Evolutionary conservation across 2,329 filamentous ascomycete genomes (phyloP).

Genomic region (Aspergillus novofumigatus): DNA sequence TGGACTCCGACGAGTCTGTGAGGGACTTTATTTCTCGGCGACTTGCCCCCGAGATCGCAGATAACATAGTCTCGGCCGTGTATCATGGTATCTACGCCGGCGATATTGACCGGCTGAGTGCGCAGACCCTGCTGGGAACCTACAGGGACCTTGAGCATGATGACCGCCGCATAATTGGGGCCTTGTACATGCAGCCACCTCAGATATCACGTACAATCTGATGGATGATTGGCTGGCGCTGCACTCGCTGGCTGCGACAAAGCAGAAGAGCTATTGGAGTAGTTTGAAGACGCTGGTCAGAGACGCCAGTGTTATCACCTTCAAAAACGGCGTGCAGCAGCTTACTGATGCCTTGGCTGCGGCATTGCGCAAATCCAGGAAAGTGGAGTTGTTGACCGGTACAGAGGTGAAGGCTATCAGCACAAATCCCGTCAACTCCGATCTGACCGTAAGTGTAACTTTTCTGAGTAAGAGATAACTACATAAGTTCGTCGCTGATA

Average conservation of each 20-base stretch:
- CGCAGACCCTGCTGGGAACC: slow-evolving; percentile 57
- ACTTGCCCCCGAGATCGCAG: slow-evolving; percentile 53
- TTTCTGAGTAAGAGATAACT: not conserved
- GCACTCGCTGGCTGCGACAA: slow-evolving; percentile 10
- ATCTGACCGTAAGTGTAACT: slow-evolving; percentile 21
- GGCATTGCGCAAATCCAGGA: slow-evolving; percentile 49
- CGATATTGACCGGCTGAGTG: slow-evolving; percentile 76
- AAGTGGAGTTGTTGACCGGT: slow-evolving; percentile 56
- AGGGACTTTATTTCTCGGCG: slow-evolving; percentile 59
- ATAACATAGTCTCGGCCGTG: slow-evolving; percentile 71
- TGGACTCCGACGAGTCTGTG: slow-evolving; percentile 63
- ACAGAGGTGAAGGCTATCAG: slow-evolving; percentile 48
- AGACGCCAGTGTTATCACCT: slow-evolving; percentile 38
- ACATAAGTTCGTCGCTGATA: not conserved
- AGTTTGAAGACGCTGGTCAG: slow-evolving; percentile 13
- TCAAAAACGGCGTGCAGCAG: slow-evolving; percentile 57
- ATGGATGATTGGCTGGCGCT: slow-evolving; percentile 29
- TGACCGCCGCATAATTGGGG: slow-evolving; percentile 17
- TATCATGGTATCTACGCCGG: slow-evolving; percentile 92
- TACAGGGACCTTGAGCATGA: slow-evolving; percentile 46
- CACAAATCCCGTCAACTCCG: slow-evolving; percentile 17
- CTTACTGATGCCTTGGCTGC: slow-evolving; percentile 54
- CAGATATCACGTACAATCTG: slow-evolving; percentile 7
- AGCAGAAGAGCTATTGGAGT: slow-evolving; percentile 13
- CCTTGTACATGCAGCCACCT: slow-evolving; percentile 9